phyloP scores from a whole-genome alignment of 805 yeast species.

The Saccharomycopsis babjevae region DNA sequence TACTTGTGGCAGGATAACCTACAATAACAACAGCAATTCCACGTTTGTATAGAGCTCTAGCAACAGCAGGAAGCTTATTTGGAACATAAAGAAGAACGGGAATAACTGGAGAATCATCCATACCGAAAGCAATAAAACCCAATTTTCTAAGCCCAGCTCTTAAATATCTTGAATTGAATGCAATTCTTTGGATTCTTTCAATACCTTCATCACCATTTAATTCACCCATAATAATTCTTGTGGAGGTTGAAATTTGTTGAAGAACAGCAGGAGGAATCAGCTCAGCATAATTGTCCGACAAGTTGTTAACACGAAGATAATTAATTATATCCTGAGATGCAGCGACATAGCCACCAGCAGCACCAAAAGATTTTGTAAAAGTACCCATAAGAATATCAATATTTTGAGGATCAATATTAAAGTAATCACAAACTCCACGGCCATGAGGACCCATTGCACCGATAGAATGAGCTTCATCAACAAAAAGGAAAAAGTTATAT shows the following conservation, averaged over 20 bases:
- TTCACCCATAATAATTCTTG: slow-evolving; percentile 71
- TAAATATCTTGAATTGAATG: slow-evolving; percentile 90
- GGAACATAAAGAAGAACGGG: slow-evolving; percentile 85
- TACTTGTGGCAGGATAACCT: slow-evolving; percentile 96
- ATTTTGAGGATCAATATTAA: slow-evolving; percentile 61
- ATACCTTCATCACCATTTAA: slow-evolving; percentile 87
- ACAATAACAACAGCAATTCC: slow-evolving; percentile 92
- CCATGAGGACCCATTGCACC: slow-evolving; percentile 98
- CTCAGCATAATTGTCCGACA: slow-evolving; percentile 73
- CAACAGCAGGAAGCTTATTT: slow-evolving; percentile 86
- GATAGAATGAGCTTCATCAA: slow-evolving; percentile 97
- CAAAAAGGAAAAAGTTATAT: slow-evolving; percentile 81
- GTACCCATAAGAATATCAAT: slow-evolving; percentile 96
- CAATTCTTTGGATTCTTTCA: slow-evolving; percentile 84
- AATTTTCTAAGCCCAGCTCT: slow-evolving; percentile 83
- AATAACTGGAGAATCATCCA: slow-evolving; percentile 93
- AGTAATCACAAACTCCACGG: slow-evolving; percentile 91
- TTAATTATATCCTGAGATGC: slow-evolving; percentile 61
- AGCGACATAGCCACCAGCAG: slow-evolving; percentile 97
- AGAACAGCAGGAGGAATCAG: slow-evolving; percentile 85
- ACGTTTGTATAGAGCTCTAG: slow-evolving; percentile 67
- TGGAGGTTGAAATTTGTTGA: slow-evolving; percentile 74
- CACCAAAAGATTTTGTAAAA: slow-evolving; percentile 94
- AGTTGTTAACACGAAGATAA: slow-evolving; percentile 59
- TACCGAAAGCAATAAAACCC: slow-evolving; percentile 91